A percentile compares a stretch with the other conserved stretches of the same genome.
These are phyloP conservation scores for Rosa hybrid DNA, from an alignment of 331 rosid genomes.

Conservation along the genomic window DNA sequence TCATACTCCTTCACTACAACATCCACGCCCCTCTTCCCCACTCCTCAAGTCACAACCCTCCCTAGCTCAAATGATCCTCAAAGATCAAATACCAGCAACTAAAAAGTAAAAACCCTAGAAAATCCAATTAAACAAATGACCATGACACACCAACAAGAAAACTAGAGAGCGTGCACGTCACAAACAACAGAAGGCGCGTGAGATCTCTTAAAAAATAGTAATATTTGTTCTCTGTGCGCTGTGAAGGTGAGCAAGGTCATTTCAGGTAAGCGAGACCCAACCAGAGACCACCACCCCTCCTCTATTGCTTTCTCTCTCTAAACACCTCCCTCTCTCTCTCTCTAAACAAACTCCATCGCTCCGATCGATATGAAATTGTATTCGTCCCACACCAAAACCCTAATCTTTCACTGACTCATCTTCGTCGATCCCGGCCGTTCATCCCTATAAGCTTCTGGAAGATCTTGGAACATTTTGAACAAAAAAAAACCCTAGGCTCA, in stretches of 20 bases:
- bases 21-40: no score
- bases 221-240: background rate
- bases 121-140: no score
- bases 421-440: background rate
- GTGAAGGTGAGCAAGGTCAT: constrained; percentile 3
- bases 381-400: background rate
- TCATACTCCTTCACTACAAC: no score
- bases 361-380: background rate
- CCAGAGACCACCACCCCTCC: background rate
- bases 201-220: background rate
- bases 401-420: background rate
- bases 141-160: no score
- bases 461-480: background rate
- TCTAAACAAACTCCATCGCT: background rate
- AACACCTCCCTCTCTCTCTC: background rate
- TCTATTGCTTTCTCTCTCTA: background rate
- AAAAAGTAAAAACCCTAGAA: no score
- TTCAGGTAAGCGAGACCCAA: background rate
- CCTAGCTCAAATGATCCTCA: no score
- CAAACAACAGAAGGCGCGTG: constrained; percentile 13
- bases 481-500: constrained; percentile 39
- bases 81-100: no score
- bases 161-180: background rate
- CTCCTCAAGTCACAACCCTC: no score
- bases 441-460: background rate